phyloP scores from a whole-genome alignment of 108 stramenopile genomes.

The Pelagomonas calceolata region DNA sequence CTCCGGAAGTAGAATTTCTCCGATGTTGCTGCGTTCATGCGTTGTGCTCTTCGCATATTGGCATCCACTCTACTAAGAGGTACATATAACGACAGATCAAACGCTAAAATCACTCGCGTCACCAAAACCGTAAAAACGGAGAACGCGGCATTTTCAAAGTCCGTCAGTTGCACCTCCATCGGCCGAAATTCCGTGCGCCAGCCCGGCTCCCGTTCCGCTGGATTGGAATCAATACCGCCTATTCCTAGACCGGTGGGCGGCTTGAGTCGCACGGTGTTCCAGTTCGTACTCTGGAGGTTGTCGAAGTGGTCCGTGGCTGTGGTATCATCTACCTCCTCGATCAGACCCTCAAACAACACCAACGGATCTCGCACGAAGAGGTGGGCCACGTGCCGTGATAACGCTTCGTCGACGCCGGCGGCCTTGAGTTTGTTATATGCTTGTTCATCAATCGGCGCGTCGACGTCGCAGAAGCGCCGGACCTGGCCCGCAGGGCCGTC shows the following conservation, averaged over 20 bases:
- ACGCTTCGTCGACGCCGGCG: slow-evolving; percentile 74
- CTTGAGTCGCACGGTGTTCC: slow-evolving; percentile 98
- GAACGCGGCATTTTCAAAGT: slow-evolving; percentile 97
- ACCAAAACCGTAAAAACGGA: slow-evolving; percentile 82
- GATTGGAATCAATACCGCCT: too few species aligned
- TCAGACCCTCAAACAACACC: slow-evolving; percentile 84
- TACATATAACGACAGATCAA: slow-evolving; percentile 92
- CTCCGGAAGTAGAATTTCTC: slow-evolving; percentile 92
- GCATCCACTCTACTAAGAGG: slow-evolving; percentile 90
- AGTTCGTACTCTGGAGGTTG: slow-evolving; percentile 96
- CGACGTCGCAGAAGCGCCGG: slow-evolving; percentile 43
- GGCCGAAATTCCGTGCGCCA: slow-evolving; percentile 96
- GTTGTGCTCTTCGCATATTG: slow-evolving; percentile 94
- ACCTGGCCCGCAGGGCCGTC: slow-evolving; percentile 19
- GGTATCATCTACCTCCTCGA: slow-evolving; percentile 84
- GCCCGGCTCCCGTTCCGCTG: slow-evolving; percentile 85
- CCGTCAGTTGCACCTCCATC: slow-evolving; percentile 96
- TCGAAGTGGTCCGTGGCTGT: slow-evolving; percentile 93
- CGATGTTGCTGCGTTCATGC: slow-evolving; percentile 62
- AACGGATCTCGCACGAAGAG: slow-evolving; percentile 93
- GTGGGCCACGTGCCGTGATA: slow-evolving; percentile 89
- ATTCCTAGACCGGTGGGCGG: slow-evolving; percentile 47
- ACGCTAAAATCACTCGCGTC: slow-evolving; percentile 92
- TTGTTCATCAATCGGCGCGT: slow-evolving; percentile 19
- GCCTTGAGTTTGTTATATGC: slow-evolving; percentile 44